Evolutionary conservation across 2,329 filamentous ascomycete genomes (phyloP).

Genomic region (Pseudocercospora pini-densiflorae): DNA sequence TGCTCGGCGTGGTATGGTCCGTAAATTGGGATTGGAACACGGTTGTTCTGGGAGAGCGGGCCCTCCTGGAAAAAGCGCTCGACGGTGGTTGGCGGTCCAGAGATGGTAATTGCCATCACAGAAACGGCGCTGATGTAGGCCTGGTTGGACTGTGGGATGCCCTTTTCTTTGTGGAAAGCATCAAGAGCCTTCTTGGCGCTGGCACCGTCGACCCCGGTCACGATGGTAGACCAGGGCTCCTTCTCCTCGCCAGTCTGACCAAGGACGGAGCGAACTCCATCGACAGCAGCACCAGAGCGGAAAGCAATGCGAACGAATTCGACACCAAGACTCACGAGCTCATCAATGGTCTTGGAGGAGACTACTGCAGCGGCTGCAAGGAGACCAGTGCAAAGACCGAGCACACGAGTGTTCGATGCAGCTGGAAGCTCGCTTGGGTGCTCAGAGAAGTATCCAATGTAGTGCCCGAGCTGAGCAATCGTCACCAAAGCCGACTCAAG

Average conservation of each 20-base stretch:
- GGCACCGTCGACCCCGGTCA: constrained; percentile 60
- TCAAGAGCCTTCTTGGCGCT: constrained; percentile 57
- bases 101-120: constrained; percentile 63
- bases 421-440: constrained; percentile 58
- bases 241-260: constrained; percentile 60
- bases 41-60: constrained; percentile 55
- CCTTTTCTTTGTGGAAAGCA: constrained; percentile 62
- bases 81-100: constrained; percentile 60
- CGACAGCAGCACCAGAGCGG: constrained; percentile 59
- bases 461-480: constrained; percentile 69
- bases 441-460: constrained; percentile 65
- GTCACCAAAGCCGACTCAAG: constrained; percentile 69
- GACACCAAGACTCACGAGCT: constrained; percentile 65
- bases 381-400: constrained; percentile 71
- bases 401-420: constrained; percentile 57
- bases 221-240: constrained; percentile 69
- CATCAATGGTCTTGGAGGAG: constrained; percentile 64
- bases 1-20: constrained; percentile 65
- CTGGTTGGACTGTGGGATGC: constrained; percentile 55
- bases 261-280: constrained; percentile 49
- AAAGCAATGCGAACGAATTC: constrained; percentile 70
- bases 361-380: constrained; percentile 72
- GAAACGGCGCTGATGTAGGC: constrained; percentile 65
- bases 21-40: constrained; percentile 59
- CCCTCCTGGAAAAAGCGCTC: constrained; percentile 56